These are phyloP conservation scores for Populus tremula DNA, from an alignment of 345 rosid species.

Conservation along the genomic window DNA sequence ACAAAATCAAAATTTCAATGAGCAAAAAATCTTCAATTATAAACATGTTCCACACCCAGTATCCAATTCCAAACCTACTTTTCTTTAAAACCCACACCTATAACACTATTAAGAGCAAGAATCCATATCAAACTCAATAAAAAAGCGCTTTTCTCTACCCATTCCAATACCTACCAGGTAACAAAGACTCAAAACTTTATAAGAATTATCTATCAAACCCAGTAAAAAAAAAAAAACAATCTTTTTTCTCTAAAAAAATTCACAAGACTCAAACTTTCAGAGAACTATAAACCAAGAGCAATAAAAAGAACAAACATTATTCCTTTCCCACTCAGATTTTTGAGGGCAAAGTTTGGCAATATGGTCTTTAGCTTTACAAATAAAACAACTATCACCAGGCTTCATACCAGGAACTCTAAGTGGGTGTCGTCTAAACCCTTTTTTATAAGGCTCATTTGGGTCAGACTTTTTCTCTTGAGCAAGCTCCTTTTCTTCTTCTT, in stretches of 20 bases:
- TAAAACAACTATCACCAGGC: conserved; percentile 88
- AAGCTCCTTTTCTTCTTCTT: conserved; percentile 55
- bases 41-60: not conserved
- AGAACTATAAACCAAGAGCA: not conserved
- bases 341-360: conserved; percentile 81
- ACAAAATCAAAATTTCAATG: not conserved
- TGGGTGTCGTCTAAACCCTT: conserved; percentile 59
- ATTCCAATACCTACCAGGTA: not conserved
- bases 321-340: conserved; percentile 83
- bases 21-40: not conserved
- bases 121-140: not conserved
- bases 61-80: not conserved
- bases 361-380: conserved; percentile 73
- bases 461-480: conserved; percentile 59
- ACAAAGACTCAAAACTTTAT: no score
- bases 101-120: not conserved
- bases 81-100: not conserved
- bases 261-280: not conserved
- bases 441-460: conserved; percentile 34
- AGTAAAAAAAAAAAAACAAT: no score
- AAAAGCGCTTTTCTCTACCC: not conserved
- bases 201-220: no score
- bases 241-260: no score
- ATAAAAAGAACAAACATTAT: conserved; percentile 51
- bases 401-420: conserved; percentile 88